phyloP scores from a whole-genome alignment of 257 asterid species.

The Solanum arcanum region DNA sequence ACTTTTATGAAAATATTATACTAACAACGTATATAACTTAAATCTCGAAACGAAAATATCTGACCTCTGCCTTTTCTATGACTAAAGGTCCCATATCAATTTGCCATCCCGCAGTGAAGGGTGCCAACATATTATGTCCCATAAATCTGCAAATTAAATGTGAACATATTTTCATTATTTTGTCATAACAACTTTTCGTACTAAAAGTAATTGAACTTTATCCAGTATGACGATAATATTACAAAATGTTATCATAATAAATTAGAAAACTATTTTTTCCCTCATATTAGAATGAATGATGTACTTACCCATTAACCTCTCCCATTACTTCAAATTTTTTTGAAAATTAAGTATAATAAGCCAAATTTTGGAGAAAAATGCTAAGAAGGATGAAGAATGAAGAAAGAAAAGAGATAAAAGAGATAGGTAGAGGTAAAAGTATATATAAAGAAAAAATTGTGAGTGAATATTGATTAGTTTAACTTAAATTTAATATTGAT shows the following conservation, averaged over 20 bases:
- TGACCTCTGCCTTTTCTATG: constrained; percentile 70
- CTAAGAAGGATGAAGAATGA: not conserved
- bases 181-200: not conserved
- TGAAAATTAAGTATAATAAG: not conserved
- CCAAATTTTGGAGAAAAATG: not conserved
- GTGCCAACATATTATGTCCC: constrained; percentile 94
- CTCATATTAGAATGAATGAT: not conserved
- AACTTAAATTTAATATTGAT: not conserved
- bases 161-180: not conserved
- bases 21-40: not conserved
- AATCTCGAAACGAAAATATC: not conserved
- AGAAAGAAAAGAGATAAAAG: not conserved
- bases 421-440: not conserved
- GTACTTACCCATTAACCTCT: not conserved
- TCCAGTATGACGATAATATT: not conserved
- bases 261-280: not conserved
- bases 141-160: constrained; percentile 31
- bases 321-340: not conserved
- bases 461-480: not conserved
- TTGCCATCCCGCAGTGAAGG: constrained; percentile 92
- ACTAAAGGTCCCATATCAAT: constrained; percentile 57
- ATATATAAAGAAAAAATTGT: not conserved
- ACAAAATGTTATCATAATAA: not conserved
- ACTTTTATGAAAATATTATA: too few species aligned
- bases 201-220: too few species aligned